phyloP scores from a whole-genome alignment of 768 basidiomycete genomes.

The Harrya chromipes region DNA sequence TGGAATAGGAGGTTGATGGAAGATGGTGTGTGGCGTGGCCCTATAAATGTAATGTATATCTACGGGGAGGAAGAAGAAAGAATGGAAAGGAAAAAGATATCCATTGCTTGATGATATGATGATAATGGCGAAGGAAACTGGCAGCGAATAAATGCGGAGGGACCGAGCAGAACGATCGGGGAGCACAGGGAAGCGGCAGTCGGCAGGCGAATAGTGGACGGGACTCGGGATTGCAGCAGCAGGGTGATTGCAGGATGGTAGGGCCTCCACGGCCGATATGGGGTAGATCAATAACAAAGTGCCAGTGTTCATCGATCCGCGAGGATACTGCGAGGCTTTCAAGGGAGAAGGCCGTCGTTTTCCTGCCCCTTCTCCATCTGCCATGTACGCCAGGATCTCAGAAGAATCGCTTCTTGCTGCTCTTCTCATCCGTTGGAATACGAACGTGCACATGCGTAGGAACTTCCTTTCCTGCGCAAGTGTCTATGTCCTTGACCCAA shows the following conservation, averaged over 20 bases:
- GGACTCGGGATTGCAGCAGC: neutral
- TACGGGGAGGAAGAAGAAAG: conserved; percentile 3
- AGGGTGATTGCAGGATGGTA: conserved; percentile 1
- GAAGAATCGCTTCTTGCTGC: conserved; percentile 73
- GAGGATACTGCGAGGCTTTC: conserved; percentile 11
- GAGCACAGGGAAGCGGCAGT: neutral
- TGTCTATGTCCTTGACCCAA: conserved; percentile 75
- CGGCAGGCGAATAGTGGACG: neutral
- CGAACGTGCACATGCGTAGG: conserved; percentile 70
- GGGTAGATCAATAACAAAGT: no score
- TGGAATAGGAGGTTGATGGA: conserved; percentile 6
- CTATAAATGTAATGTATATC: conserved; percentile 8
- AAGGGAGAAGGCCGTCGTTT: conserved; percentile 1
- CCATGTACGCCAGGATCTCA: conserved; percentile 24
- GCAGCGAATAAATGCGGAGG: neutral
- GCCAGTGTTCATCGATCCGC: conserved; percentile 10
- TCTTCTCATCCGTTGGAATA: conserved; percentile 70
- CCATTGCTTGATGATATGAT: no score
- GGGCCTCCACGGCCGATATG: neutral
- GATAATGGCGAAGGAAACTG: neutral
- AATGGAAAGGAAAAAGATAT: neutral
- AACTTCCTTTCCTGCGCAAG: conserved; percentile 55
- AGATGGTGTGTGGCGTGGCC: conserved; percentile 10
- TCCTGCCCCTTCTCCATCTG: neutral
- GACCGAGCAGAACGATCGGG: neutral